Conservation (phyloP, 2,329 filamentous ascomycete species). For the Fusarium penzigii region DNA sequence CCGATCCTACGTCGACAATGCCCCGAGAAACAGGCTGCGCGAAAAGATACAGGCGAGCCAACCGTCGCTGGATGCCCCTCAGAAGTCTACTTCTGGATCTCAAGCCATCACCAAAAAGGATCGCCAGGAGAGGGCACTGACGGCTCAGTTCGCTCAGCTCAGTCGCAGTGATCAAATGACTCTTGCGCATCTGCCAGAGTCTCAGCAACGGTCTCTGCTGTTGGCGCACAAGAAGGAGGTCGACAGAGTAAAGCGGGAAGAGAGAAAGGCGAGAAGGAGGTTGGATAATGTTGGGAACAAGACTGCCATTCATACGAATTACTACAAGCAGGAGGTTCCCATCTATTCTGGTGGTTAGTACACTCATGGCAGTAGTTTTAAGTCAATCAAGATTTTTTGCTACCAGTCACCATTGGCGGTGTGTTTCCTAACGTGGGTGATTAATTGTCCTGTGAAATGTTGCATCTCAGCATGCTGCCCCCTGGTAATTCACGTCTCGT, state of each 20-base stretch:
- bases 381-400: too few relatives aligned
- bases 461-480: too few relatives aligned
- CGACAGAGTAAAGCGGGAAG: conserved; percentile 3
- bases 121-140: conserved; percentile 5
- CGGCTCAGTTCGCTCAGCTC: conserved; percentile 10
- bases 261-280: conserved; percentile 6
- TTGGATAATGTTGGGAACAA: conserved; percentile 15
- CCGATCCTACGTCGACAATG: conserved; percentile 1
- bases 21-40: neutral
- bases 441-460: too few relatives aligned
- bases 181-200: conserved; percentile 17
- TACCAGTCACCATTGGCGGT: too few relatives aligned
- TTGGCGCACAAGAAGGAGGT: conserved; percentile 17
- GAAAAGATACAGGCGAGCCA: neutral
- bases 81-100: accelerated
- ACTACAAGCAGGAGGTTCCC: too few relatives aligned
- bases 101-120: conserved; percentile 8
- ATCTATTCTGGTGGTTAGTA: too few relatives aligned
- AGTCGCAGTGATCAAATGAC: conserved; percentile 20
- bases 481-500: too few relatives aligned
- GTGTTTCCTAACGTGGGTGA: too few relatives aligned
- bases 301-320: neutral
- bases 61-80: neutral
- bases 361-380: too few relatives aligned
- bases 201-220: conserved; percentile 15